A percentile compares a stretch with the other conserved stretches of the same genome.
Evolutionary conservation across 2,329 filamentous ascomycete species (phyloP).

Genomic region (Domatiomyces globalis): DNA sequence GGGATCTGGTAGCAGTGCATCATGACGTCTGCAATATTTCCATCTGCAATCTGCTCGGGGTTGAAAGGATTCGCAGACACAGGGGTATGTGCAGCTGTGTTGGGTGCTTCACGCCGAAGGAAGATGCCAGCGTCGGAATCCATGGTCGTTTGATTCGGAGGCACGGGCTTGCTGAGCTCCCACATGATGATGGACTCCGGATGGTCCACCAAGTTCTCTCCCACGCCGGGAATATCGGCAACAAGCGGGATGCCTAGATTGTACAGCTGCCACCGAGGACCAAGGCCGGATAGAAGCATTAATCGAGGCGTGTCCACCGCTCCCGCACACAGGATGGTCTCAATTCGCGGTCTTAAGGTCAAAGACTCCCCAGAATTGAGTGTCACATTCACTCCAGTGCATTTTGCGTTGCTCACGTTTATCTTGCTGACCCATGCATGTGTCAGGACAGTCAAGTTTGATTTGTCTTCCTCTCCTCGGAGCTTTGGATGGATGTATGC

Average conservation of each 20-base stretch:
- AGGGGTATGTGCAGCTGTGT: constrained; percentile 45
- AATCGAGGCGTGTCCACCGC: constrained; percentile 67
- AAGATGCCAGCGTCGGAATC: constrained; percentile 83
- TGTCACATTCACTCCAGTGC: constrained; percentile 56
- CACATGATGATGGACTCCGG: constrained; percentile 55
- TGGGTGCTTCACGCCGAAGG: constrained; percentile 59
- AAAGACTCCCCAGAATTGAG: constrained; percentile 45
- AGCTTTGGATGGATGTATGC: constrained; percentile 89
- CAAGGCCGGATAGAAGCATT: constrained; percentile 40
- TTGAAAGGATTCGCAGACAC: constrained; percentile 28
- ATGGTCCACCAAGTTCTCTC: constrained; percentile 51
- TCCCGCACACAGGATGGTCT: constrained; percentile 68
- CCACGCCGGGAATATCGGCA: constrained; percentile 47
- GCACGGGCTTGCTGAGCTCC: constrained; percentile 68
- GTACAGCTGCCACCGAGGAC: constrained; percentile 37
- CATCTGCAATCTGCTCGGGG: constrained; percentile 44
- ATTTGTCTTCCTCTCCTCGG: constrained; percentile 63
- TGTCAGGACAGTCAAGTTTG: constrained; percentile 75
- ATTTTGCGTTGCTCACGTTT: constrained; percentile 48
- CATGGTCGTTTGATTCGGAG: constrained; percentile 72
- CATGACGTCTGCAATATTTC: constrained; percentile 73
- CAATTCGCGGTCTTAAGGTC: constrained; percentile 48
- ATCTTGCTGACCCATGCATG: constrained; percentile 77
- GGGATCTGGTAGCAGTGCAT: constrained; percentile 97
- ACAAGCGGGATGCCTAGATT: constrained; percentile 44